Evolutionary conservation across 106 monocot species (phyloP), one percentile per base, ranked within the genome.

Genomic region (Dendrobium catenatum): DNA sequence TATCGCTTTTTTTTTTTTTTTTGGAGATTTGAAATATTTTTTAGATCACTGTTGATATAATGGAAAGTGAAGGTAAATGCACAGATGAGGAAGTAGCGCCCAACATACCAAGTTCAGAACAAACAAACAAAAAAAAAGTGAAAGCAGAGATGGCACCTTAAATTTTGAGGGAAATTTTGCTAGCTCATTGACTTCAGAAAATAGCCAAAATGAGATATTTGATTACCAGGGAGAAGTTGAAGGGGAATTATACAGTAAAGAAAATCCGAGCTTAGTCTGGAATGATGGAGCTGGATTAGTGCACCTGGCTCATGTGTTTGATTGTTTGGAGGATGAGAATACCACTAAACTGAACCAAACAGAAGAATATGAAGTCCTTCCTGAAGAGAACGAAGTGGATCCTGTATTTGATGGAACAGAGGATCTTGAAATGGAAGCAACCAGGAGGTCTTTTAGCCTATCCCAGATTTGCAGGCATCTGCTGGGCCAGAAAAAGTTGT

Each of bases 371-470:
- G 75, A 75, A 75, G 74, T 44, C 16, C 29, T 77, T 78, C 37
- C 72, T 33, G 95, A 91, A 80, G 84, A 89, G 48, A 84, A 91
- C 24, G 79, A 83, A 56, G 70, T 78, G 29, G 95, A 91, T 19
- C 87, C 90, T 67, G 89, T 90, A 55, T 89, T 90, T 88, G 96
- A 96, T 84, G 90, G 90, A 81, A 90, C 85, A 26, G 96, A 96
- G 64, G 47, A 48, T 82, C 78, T 81, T 70, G 91, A 93, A 73
- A 41, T 85, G 72, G 90, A 89, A 83, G 73, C 75, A 33, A 84
- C 72, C 20, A 73, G 47, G 29, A 73, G 47, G 29, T 82, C 55
- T 43, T 88, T 85, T 40, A 82, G 48, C 55, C 79, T 56, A 59
- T 83, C 86, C 37, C 79, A 26, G 87, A 86, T 18, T 78, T 47